These are phyloP conservation scores for Ophiostoma ulmi DNA, from an alignment of 2,329 filamentous ascomycete species.

Conservation along the genomic window DNA sequence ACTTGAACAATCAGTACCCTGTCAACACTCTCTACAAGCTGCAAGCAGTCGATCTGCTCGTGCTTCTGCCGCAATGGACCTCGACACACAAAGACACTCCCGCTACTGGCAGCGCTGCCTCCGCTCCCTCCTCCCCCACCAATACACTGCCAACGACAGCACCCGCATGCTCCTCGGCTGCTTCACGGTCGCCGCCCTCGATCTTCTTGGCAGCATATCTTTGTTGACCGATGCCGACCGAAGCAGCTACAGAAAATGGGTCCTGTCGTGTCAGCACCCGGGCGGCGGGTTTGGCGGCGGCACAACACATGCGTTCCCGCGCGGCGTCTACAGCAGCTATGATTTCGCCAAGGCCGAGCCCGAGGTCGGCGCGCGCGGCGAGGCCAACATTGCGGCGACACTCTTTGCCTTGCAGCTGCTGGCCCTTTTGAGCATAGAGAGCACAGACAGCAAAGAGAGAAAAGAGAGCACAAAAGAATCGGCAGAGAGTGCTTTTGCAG, in stretches of 20 bases:
- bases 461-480: no score
- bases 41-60: not conserved
- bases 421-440: constrained; percentile 42
- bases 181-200: constrained; percentile 81
- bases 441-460: not conserved
- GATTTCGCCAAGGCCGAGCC: constrained; percentile 40
- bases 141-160: constrained; percentile 84
- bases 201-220: constrained; percentile 59
- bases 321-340: constrained; percentile 30
- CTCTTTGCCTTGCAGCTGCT: constrained; percentile 80
- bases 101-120: constrained; percentile 92
- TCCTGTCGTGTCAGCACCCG: constrained; percentile 80
- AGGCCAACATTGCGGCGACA: constrained; percentile 75
- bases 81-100: constrained; percentile 65
- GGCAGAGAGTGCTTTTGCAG: constrained; percentile 44
- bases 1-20: no score
- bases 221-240: constrained; percentile 42
- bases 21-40: not conserved
- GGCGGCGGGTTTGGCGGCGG: constrained; percentile 85
- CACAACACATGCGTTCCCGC: constrained; percentile 57
- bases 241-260: constrained; percentile 59
- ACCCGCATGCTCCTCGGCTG: constrained; percentile 84
- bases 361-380: constrained; percentile 41
- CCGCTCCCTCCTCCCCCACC: constrained; percentile 69
- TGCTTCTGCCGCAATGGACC: constrained; percentile 27